Percentiles rank a stretch among this genome's conserved stretches.
These are phyloP conservation scores for Nitzschia sp. DNA, from an alignment of 108 stramenopile species.

Conservation along the genomic window DNA sequence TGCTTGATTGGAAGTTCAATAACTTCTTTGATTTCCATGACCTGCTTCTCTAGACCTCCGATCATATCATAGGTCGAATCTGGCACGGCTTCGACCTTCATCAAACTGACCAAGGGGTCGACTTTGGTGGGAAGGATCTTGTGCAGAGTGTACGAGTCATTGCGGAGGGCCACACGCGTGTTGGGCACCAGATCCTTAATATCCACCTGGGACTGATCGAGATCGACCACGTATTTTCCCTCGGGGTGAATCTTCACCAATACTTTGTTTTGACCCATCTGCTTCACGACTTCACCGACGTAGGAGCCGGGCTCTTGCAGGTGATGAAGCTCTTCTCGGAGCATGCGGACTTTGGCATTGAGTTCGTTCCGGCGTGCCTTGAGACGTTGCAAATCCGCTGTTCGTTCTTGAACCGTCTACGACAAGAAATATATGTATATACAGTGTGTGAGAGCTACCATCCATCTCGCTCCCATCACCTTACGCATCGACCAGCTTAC, in stretches of 20 bases:
- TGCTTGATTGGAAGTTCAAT: constrained; percentile 99
- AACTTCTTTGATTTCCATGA: constrained; percentile 99
- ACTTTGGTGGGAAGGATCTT: constrained; percentile 99
- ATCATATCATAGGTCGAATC: constrained; percentile 99
- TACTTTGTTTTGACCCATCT: constrained; percentile 99
- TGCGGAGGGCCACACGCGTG: constrained; percentile 97
- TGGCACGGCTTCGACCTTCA: constrained; percentile 99
- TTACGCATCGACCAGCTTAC: too few relatives aligned
- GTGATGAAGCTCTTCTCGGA: constrained; percentile 97
- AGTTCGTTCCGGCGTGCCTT: constrained; percentile 98
- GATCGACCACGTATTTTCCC: constrained; percentile 99
- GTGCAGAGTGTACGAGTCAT: constrained; percentile 98
- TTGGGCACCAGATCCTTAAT: constrained; percentile 96
- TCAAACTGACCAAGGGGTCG: constrained; percentile 96
- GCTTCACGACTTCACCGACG: constrained; percentile 99
- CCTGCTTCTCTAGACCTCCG: constrained; percentile 98
- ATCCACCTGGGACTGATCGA: constrained; percentile 94
- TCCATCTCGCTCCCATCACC: too few relatives aligned
- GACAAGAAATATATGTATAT: background rate
- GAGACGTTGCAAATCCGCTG: constrained; percentile 85
- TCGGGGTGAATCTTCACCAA: constrained; percentile 98
- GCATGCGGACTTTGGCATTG: constrained; percentile 95
- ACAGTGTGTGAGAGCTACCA: background rate
- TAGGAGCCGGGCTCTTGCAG: constrained; percentile 98
- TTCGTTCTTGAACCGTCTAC: constrained; percentile 73